These are phyloP conservation scores for Mortierella sp. DNA, from an alignment of 371 early-diverging fungal genomes.

Conservation along the genomic window DNA sequence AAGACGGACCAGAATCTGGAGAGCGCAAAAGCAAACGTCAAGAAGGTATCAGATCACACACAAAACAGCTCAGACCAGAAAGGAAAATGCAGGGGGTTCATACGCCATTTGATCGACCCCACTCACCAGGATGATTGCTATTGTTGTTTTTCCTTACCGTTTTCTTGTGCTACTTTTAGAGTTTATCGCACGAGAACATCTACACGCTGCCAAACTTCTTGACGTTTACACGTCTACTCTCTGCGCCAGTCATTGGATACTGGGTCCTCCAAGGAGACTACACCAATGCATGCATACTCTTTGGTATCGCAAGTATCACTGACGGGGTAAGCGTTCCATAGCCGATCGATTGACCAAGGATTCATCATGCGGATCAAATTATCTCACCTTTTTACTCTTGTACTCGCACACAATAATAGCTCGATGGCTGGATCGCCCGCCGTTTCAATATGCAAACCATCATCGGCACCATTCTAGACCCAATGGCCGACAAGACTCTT, in stretches of 20 bases:
- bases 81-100: background rate
- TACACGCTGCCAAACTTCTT: slow-evolving; percentile 92
- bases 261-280: slow-evolving; percentile 84
- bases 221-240: slow-evolving; percentile 81
- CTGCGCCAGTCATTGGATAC: slow-evolving; percentile 92
- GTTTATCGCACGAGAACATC: slow-evolving; percentile 78
- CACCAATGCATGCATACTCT: slow-evolving; percentile 77
- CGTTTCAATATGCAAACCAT: slow-evolving; percentile 88
- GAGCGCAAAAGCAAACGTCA: slow-evolving; percentile 23
- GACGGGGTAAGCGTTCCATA: slow-evolving; percentile 76
- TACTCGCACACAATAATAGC: slow-evolving; percentile 47
- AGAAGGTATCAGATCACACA: slow-evolving; percentile 26
- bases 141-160: background rate
- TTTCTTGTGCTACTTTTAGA: slow-evolving; percentile 3
- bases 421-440: slow-evolving; percentile 96
- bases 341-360: background rate
- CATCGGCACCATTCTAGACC: slow-evolving; percentile 95
- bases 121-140: background rate
- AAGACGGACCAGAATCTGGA: slow-evolving; percentile 14
- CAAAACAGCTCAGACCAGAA: too few species aligned
- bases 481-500: slow-evolving; percentile 96
- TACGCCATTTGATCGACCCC: background rate
- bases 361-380: background rate
- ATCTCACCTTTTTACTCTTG: background rate
- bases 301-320: slow-evolving; percentile 87